These are phyloP conservation scores for Ophiocordyceps camponoti-rufipedis DNA, from an alignment of 2,329 filamentous ascomycete species.

Conservation along the genomic window DNA sequence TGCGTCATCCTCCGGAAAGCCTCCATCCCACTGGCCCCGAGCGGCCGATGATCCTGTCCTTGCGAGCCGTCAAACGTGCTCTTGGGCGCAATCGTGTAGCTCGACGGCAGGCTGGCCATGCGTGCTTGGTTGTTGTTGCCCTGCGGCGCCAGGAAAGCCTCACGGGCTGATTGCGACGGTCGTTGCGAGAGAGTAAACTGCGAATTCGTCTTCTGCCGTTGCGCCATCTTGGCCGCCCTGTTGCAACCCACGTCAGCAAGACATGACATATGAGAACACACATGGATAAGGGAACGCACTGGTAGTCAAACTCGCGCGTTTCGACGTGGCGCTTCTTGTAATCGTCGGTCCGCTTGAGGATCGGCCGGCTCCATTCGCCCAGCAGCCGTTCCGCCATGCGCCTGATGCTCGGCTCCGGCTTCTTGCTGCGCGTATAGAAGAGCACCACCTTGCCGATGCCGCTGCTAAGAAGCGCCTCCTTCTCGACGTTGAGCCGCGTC, in stretches of 20 bases:
- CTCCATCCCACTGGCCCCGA: slow-evolving; percentile 44
- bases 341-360: slow-evolving; percentile 83
- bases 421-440: slow-evolving; percentile 93
- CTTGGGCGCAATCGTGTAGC: slow-evolving; percentile 40
- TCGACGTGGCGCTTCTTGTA: slow-evolving; percentile 68
- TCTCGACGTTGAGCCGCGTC: slow-evolving; percentile 67
- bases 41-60: slow-evolving; percentile 35
- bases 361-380: slow-evolving; percentile 88
- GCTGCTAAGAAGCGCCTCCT: slow-evolving; percentile 75
- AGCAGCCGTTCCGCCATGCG: slow-evolving; percentile 83
- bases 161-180: slow-evolving; percentile 22
- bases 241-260: slow-evolving; percentile 3
- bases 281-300: slow-evolving; percentile 24
- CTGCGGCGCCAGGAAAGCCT: slow-evolving; percentile 36
- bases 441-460: slow-evolving; percentile 92
- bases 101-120: slow-evolving; percentile 32
- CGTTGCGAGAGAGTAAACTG: slow-evolving; percentile 33
- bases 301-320: slow-evolving; percentile 44
- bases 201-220: slow-evolving; percentile 27
- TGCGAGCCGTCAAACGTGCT: slow-evolving; percentile 40
- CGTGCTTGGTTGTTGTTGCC: slow-evolving; percentile 37
- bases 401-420: slow-evolving; percentile 76
- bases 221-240: slow-evolving; percentile 34
- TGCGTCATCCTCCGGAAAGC: slow-evolving; percentile 49
- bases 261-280: background rate